phyloP scores from a whole-genome alignment of 2,329 filamentous ascomycete species.

The Fusarium sp. region DNA sequence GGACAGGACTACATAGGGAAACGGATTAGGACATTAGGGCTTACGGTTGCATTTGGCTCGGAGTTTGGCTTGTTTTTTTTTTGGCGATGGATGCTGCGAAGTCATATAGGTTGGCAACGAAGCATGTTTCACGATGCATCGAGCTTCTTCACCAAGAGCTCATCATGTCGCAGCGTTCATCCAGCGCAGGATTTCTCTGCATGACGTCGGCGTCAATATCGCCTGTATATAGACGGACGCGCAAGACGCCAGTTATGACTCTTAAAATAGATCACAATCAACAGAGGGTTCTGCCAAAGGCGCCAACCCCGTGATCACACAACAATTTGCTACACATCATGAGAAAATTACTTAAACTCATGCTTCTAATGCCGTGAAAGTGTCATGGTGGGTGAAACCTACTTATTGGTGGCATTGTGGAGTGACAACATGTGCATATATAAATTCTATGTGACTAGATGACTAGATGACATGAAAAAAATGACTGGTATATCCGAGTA shows the following conservation, averaged over 20 bases:
- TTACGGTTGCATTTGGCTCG: conserved; percentile 34
- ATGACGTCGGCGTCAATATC: conserved; percentile 3
- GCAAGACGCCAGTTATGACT: conserved; percentile 39
- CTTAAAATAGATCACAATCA: conserved; percentile 27
- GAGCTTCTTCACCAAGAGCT: conserved; percentile 3
- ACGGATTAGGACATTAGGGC: conserved; percentile 12
- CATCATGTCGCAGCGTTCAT: conserved; percentile 3
- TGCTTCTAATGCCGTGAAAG: background rate
- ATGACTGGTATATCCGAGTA: background rate
- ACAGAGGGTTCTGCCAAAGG: conserved; percentile 24
- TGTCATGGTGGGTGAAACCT: background rate
- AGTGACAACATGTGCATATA: background rate
- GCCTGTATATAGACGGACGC: conserved; percentile 44
- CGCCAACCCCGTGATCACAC: background rate
- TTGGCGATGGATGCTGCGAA: conserved; percentile 6
- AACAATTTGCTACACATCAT: background rate
- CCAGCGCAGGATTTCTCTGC: conserved; percentile 1
- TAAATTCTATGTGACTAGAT: background rate
- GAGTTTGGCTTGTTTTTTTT: conserved; percentile 27
- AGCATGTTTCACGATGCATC: conserved; percentile 18
- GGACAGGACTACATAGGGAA: conserved; percentile 26
- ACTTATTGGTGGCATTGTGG: background rate
- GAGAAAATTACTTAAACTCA: background rate
- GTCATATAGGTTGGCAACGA: background rate
- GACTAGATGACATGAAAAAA: background rate